Conservation (phyloP, 2,329 filamentous ascomycete species). For the Penicillium sumatraense region DNA sequence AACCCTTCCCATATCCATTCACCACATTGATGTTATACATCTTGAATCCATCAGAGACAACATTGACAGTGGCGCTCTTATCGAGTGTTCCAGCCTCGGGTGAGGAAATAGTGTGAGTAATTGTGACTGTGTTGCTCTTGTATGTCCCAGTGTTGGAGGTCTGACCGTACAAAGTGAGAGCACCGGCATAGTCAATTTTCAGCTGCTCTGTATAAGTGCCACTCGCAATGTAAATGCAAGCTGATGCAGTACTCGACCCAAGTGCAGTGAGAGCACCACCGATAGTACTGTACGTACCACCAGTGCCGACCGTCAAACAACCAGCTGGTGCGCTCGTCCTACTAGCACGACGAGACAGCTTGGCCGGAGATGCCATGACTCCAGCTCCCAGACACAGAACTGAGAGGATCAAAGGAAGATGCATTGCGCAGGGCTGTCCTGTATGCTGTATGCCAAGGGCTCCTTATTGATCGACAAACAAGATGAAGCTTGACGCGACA, state of each 20-base stretch:
- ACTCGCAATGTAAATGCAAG: constrained; percentile 39
- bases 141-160: constrained; percentile 35
- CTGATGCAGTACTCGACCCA: constrained; percentile 23
- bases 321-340: constrained; percentile 28
- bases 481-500: background rate
- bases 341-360: constrained; percentile 14
- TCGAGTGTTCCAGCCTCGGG: constrained; percentile 35
- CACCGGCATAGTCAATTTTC: constrained; percentile 32
- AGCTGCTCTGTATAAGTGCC: constrained; percentile 41
- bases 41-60: constrained; percentile 32
- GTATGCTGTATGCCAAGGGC: background rate
- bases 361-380: constrained; percentile 4
- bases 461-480: background rate
- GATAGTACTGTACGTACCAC: constrained; percentile 30
- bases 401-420: constrained; percentile 9
- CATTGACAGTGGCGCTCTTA: constrained; percentile 37
- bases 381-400: constrained; percentile 12
- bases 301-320: constrained; percentile 30
- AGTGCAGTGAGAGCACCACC: constrained; percentile 32
- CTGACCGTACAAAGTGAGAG: constrained; percentile 38
- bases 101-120: constrained; percentile 39
- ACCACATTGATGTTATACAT: constrained; percentile 43
- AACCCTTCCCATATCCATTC: constrained; percentile 40
- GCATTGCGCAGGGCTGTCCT: constrained; percentile 10
- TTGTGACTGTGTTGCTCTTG: constrained; percentile 36